Evolutionary conservation across 2,329 filamentous ascomycete genomes (phyloP), one percentile per base, ranked within the genome.

Genomic region (Cordyceps fumosorosea): DNA sequence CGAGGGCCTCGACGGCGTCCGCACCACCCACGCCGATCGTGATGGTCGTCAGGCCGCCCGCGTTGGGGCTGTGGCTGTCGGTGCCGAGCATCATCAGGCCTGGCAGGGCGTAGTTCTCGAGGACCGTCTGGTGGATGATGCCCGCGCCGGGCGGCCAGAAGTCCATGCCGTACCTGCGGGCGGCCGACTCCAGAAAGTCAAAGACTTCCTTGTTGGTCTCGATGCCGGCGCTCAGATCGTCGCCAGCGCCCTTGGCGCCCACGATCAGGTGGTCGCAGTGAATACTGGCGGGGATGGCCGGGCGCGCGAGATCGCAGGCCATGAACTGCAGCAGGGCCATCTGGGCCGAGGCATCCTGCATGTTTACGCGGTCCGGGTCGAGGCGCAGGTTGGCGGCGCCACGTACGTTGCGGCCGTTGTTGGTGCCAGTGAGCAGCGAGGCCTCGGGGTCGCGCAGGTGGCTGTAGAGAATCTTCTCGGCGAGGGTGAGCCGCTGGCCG

Each of bases 261-360:
- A 98, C 93, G 77, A 99, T 98, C 87, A 99, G 88, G 76, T 99
- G 95, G 79, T 99, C 95, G 77, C 95, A 99, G 80, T 99, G 95
- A 69, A 98, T 97, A 75, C 93, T 97, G 55, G 95, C 93, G 12
- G 95, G 95, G 56, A 99, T 93, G 11, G 93, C 93, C 2, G 95
- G 96, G 64, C 86, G 86, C 32, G 89, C 89, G 60, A 99, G 83
- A 61, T 91, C 90, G 76, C 95, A 99, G 32, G 90, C 91, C 93
- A 99, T 99, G 82, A 99, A 99, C 77, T 99, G 95, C 69, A 99
- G 80, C 66, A 99, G 80, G 1, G 95, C 95, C 95, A 99, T 99
- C 79, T 99, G 95, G 6, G 95, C 95, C 34, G 91, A 96, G 16
- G 95, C 95, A 80, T 99, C 95, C 78, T 99, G 95, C 95, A 99